phyloP scores from a whole-genome alignment of 2,329 filamentous ascomycete genomes.

The Aureobasidium sp. region DNA sequence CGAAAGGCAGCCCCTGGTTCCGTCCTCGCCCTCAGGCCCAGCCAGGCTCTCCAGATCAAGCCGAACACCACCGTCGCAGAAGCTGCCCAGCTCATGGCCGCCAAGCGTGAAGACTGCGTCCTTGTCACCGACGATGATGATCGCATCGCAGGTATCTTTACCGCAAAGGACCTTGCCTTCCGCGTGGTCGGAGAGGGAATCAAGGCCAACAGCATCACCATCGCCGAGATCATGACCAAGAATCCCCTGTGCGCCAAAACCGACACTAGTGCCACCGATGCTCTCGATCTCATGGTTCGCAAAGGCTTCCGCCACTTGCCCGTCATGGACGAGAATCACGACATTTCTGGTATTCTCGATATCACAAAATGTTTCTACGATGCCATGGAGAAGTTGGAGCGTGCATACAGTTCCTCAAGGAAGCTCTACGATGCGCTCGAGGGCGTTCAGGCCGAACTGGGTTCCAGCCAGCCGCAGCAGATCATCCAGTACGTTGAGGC shows the following conservation, averaged over 20 bases:
- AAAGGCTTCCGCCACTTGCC: constrained; percentile 97
- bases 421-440: constrained; percentile 96
- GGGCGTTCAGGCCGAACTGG: constrained; percentile 93
- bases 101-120: constrained; percentile 96
- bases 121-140: constrained; percentile 97
- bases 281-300: constrained; percentile 92
- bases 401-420: constrained; percentile 93
- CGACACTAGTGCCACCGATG: constrained; percentile 95
- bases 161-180: constrained; percentile 96
- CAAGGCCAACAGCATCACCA: constrained; percentile 82
- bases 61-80: constrained; percentile 88
- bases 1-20: constrained; percentile 94
- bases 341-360: constrained; percentile 94
- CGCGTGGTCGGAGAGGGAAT: constrained; percentile 85
- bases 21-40: constrained; percentile 89
- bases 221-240: constrained; percentile 99
- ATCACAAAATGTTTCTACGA: constrained; percentile 99
- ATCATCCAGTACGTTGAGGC: constrained; percentile 99
- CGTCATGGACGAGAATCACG: constrained; percentile 99
- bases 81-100: constrained; percentile 96
- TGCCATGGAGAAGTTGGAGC: constrained; percentile 98
- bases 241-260: constrained; percentile 96
- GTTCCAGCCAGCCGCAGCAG: constrained; percentile 91
- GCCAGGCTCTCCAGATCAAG: constrained; percentile 94
- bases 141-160: constrained; percentile 96